Base-by-base conservation (phyloP, 2,329 filamentous ascomycete species). In the Hymenoscyphus albidus region DNA sequence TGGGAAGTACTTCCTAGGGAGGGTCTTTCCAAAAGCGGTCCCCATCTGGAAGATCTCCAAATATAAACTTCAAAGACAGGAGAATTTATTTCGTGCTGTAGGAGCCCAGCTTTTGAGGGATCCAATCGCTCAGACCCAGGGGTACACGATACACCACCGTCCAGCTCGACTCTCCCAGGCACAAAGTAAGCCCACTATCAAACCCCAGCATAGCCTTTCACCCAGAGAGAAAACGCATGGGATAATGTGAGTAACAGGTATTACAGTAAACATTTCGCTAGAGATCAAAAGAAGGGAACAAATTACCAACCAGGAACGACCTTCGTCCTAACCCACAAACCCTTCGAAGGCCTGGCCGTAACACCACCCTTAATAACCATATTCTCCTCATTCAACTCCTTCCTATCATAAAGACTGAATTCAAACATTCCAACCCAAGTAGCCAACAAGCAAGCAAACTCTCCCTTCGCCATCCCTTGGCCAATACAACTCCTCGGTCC, bases 401-500 rank as follows among this genome's bases (percentile, higher is more conserved):
- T 83, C 71, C 84, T 78, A 70, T 87, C 78, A 67, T 76, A 75
- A 62, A 88, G 73, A 69, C 78, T 78, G 74, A 88, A 87, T 73
- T 87, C 83, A 76, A 96, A 96, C 44, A 85, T 82, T 0, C 92
- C 92, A 3, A 94, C 83, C 82, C 90, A 87, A 9, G 85, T 83
- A 27, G 92, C 93, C 58, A 97, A 74, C 67, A 97, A 78, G 74
- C 90, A 94, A 9, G 91, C 92, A 77, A 97, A 91, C 80, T 97
- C 94, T 0, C 89, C 86, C 74, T 87, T 89, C 0, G 93, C 90
- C 77, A 97, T 97, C 1, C 82, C 81, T 76, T 88, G 84, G 0
- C 93, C 93, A 70, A 97, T 97, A 74, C 93, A 97, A 73, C 88
- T 90, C 62, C 93, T 81, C 1, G 93, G 92, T 0, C 93, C 93